Evolutionary conservation across 106 monocot genomes (phyloP), one percentile per base, ranked within the genome.

Genomic region (Apostasia shenzhenica): DNA sequence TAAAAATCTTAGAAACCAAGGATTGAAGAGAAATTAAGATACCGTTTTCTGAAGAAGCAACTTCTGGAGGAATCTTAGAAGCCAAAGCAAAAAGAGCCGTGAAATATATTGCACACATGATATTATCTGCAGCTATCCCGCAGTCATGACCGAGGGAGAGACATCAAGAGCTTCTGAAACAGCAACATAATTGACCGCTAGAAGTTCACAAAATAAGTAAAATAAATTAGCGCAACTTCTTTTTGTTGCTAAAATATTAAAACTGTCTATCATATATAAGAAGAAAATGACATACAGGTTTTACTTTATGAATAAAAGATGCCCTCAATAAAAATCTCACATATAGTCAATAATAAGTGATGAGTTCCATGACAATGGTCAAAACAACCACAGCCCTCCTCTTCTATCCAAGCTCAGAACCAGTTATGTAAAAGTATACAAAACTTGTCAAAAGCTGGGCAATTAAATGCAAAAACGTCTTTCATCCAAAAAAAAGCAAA

Each of bases 91-190:
- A 94, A 66, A 94, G 77, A 8, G 67, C 50, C 5, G 82, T 78
- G 63, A 94, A 94, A 74, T 94, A 89, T 75, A 94, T 54, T 64
- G 90, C 90, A 61, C 86, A 87, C 45, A 94, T 78, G 41, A 94
- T 73, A 82, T 94, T 94, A 70, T 94, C 94, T 49, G 84, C 90
- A 42, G 94, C 94, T 57, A 94, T 51, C 45, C 93, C 93, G 93
- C 84, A 48, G 86, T 82, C 65, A 94, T 63, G 80, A 87, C 78
- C 48, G 93, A 94, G 41, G 93, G 84, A 59, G 93, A 78, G 65
- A 84, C 76, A 62, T 81, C 90, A 49, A 94, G 82, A 62, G 86
- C 90, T 66, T 94, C 86, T 45, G 90, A 86, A 63, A 94, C 87
- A 53, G 87, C 93, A 73, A 94, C 82, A 68, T 86, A 94, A 72